Evolutionary conservation across 2,329 filamentous ascomycete genomes (phyloP).

Genomic region (Onygenales sp.): DNA sequence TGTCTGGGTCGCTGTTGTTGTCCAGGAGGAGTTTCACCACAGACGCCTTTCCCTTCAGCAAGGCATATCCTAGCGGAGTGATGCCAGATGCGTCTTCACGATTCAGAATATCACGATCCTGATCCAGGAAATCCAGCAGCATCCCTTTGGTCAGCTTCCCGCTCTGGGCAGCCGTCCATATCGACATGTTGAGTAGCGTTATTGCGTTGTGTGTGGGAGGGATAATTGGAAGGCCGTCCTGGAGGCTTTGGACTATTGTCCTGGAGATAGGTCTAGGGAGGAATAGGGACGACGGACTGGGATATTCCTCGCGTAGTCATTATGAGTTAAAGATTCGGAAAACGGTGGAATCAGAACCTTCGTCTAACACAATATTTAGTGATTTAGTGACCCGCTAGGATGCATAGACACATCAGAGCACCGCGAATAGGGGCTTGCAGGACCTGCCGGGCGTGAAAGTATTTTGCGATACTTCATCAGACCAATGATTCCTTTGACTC

Average conservation of each 20-base stretch:
- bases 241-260: neutral
- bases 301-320: neutral
- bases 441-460: no score
- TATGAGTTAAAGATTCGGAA: neutral
- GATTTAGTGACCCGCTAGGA: no score
- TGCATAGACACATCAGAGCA: no score
- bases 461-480: no score
- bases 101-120: conserved; percentile 1
- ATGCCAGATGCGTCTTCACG: conserved; percentile 4
- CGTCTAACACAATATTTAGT: no score
- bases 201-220: neutral
- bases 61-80: neutral
- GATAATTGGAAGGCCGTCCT: neutral
- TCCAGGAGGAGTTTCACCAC: neutral
- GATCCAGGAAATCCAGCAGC: conserved; percentile 5
- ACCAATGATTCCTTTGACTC: no score
- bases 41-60: neutral
- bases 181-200: neutral
- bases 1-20: neutral
- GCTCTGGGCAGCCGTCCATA: neutral
- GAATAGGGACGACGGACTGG: neutral
- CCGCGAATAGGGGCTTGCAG: no score
- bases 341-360: neutral
- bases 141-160: conserved; percentile 4
- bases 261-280: neutral